These are phyloP conservation scores for Malassezia arunalokei DNA, from an alignment of 1,284 basidiomycete species.

Conservation along the genomic window DNA sequence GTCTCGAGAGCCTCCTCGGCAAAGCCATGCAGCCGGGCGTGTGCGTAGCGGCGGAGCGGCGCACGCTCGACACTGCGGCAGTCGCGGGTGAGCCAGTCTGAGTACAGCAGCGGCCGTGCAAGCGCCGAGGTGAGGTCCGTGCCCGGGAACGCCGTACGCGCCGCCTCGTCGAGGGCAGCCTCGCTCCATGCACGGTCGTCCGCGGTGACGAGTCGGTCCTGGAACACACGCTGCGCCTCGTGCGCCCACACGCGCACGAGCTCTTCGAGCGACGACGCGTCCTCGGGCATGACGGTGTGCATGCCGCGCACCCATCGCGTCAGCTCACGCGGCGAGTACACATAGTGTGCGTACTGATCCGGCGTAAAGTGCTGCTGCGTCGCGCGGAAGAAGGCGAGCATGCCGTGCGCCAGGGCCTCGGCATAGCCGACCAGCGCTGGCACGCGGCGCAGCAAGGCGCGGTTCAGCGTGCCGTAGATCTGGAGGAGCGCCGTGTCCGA, in stretches of 20 bases:
- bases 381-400: constrained; percentile 89
- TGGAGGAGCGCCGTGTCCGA: constrained; percentile 93
- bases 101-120: constrained; percentile 81
- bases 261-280: constrained; percentile 79
- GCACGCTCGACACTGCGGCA: constrained; percentile 92
- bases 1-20: constrained; percentile 69
- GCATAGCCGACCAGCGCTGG: constrained; percentile 85
- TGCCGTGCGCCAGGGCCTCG: constrained; percentile 87
- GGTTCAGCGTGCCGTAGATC: constrained; percentile 98
- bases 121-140: constrained; percentile 66
- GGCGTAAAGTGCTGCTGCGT: constrained; percentile 91
- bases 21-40: constrained; percentile 71
- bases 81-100: constrained; percentile 97
- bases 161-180: constrained; percentile 72
- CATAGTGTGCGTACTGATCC: constrained; percentile 92
- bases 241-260: constrained; percentile 96
- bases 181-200: constrained; percentile 65
- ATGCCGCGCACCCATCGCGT: constrained; percentile 96
- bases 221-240: constrained; percentile 91
- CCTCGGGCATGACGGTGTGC: constrained; percentile 88
- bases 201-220: constrained; percentile 73
- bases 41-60: constrained; percentile 83
- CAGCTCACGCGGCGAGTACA: constrained; percentile 96
- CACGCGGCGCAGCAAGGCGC: constrained; percentile 86
- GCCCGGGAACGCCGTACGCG: constrained; percentile 79